Evolutionary conservation across 768 basidiomycete genomes (phyloP), one percentile per base, ranked within the genome.

Genomic region (Myochromella boudieri): DNA sequence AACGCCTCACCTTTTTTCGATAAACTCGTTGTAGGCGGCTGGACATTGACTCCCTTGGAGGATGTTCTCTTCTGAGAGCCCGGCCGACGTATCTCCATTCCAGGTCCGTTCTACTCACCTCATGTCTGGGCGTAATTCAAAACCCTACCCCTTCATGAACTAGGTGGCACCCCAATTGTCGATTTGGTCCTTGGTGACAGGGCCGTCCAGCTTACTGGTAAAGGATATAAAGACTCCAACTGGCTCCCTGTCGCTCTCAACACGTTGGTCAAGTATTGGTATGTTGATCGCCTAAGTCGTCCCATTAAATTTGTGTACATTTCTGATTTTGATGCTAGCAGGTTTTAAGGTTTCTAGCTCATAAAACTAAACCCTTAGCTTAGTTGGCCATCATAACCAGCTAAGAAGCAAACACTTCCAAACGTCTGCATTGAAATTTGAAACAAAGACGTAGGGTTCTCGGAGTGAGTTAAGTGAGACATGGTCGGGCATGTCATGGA

Each of bases 191-290:
- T 54, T n/a, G 44, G 41, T 6, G 52, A 48, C 21, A 50, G 47
- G 34, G 9, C 37, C 8, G 42, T 54, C 17, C 27, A 36, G 26
- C 50, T 54, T 32, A 26, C 8, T 10, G 52, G 52, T 20, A 27
- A 44, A 29, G 52, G 52, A 15, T 54, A 54, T 28, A 54, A 54
- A 39, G 52, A 54, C 22, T 54, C 52, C 9, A 54, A 54, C 37
- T 54, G 52, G 52, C 44, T 44, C 12, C 42, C 52, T 5, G 40
- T 49, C 27, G 52, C 52, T 18, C 46, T 54, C 48, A 54, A 54
- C 27, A 44, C 49, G 33, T 54, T 54, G 27, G 37, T 54, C 15
- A 15, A 39, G 29, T 44, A 48, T 17, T 54, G 52, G 52, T 54
- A 54, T 27, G 21, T 44, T 54, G 31, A 54, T 54, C 15, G 52